These are phyloP conservation scores for Boletus subcaerulescens DNA, from an alignment of 768 basidiomycete species.

Conservation along the genomic window DNA sequence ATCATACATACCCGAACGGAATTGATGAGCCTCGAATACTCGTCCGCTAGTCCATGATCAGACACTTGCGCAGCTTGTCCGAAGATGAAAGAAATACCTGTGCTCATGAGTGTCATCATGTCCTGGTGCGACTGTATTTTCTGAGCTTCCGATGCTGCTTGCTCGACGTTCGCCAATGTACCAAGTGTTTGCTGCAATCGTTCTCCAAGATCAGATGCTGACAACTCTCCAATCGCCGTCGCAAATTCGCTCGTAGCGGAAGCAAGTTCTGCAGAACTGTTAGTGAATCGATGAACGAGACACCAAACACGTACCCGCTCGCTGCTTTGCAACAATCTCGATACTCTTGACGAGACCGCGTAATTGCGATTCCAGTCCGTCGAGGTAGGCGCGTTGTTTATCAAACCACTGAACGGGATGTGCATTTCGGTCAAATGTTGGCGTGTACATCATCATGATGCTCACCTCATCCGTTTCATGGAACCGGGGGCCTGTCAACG, in stretches of 20 bases:
- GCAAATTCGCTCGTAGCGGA: slow-evolving; percentile 76
- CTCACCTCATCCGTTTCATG: slow-evolving; percentile 84
- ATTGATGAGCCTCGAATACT: slow-evolving; percentile 88
- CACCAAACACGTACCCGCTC: slow-evolving; percentile 50
- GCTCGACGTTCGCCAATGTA: slow-evolving; percentile 71
- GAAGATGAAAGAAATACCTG: slow-evolving; percentile 41
- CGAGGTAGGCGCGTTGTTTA: slow-evolving; percentile 77
- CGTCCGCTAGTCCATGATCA: slow-evolving; percentile 55
- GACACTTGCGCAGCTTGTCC: neutral
- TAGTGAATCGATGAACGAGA: neutral
- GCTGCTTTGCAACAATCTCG: slow-evolving; percentile 79
- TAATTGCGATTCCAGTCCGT: slow-evolving; percentile 86
- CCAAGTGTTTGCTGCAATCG: slow-evolving; percentile 69
- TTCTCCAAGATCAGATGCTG: slow-evolving; percentile 71
- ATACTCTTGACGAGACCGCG: slow-evolving; percentile 85
- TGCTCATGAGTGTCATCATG: slow-evolving; percentile 74
- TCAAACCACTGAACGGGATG: slow-evolving; percentile 82
- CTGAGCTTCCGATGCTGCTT: slow-evolving; percentile 70
- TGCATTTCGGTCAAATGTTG: neutral
- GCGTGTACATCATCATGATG: neutral
- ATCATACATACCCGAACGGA: slow-evolving; percentile 69
- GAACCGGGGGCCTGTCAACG: slow-evolving; percentile 75
- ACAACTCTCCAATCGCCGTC: slow-evolving; percentile 63
- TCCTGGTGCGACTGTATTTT: slow-evolving; percentile 79
- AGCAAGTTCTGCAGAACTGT: slow-evolving; percentile 54